Evolutionary conservation across 2,329 filamentous ascomycete genomes (phyloP).

Genomic region (Alternaria panax): DNA sequence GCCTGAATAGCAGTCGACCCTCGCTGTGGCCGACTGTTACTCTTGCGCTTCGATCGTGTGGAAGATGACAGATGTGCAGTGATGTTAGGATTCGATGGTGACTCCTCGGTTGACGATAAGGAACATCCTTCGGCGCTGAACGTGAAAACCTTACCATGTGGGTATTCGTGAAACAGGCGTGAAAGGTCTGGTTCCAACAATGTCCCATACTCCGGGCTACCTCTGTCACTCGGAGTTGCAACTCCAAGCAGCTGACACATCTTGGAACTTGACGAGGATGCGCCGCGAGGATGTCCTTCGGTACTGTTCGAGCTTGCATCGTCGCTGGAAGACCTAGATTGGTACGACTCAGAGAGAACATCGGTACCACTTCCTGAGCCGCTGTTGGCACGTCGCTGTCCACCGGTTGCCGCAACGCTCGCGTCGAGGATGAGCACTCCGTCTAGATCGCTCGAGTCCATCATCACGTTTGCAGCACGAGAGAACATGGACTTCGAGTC

Average conservation of each 20-base stretch:
- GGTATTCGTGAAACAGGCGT: constrained; percentile 32
- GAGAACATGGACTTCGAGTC: constrained; percentile 44
- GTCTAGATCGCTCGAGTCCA: constrained; percentile 42
- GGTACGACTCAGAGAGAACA: constrained; percentile 13
- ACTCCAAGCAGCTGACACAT: constrained; percentile 37
- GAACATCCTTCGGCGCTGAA: constrained; percentile 23
- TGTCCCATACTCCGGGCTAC: constrained; percentile 11
- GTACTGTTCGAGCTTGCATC: constrained; percentile 10
- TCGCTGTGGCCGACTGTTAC: constrained; percentile 36
- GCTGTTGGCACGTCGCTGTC: constrained; percentile 16
- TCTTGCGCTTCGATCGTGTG: constrained; percentile 7
- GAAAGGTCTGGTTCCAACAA: constrained; percentile 32
- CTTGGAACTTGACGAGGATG: constrained; percentile 15
- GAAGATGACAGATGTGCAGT: background rate
- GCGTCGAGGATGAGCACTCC: constrained; percentile 48
- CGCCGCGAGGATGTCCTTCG: background rate
- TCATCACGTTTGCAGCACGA: constrained; percentile 44
- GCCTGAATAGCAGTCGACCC: constrained; percentile 57
- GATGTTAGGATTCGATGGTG: constrained; percentile 5
- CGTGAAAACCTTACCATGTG: constrained; percentile 39
- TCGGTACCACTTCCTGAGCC: constrained; percentile 12
- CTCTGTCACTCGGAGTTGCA: constrained; percentile 15
- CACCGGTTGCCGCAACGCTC: constrained; percentile 35
- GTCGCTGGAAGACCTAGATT: constrained; percentile 29
- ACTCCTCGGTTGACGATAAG: constrained; percentile 32